Conservation (phyloP, 2,329 filamentous ascomycete genomes). For the Pseudogymnoascus sp. region DNA sequence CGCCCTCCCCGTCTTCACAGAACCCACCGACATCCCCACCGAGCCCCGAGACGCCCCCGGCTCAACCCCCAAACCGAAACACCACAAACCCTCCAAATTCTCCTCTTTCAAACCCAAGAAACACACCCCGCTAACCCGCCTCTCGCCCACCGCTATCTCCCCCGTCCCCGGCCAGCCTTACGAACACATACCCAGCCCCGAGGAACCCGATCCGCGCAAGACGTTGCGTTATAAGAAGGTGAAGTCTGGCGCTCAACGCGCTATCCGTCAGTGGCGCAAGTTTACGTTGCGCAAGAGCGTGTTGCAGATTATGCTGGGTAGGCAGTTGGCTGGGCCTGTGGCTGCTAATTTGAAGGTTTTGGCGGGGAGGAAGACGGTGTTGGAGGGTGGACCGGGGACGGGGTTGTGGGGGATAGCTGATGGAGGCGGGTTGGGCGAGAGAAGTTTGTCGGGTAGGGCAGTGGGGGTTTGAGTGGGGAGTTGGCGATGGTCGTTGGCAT, state of each 20-base stretch:
- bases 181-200: background rate
- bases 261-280: slow-evolving; percentile 17
- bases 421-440: background rate
- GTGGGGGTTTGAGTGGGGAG: background rate
- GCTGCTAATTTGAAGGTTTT: slow-evolving; percentile 3
- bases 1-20: background rate
- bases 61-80: background rate
- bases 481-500: background rate
- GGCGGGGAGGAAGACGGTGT: background rate
- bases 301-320: slow-evolving; percentile 23
- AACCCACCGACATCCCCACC: background rate
- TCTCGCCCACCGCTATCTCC: background rate
- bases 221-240: background rate
- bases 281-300: slow-evolving; percentile 21
- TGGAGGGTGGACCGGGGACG: background rate
- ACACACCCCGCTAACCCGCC: background rate
- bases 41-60: background rate
- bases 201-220: background rate
- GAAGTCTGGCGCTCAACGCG: background rate
- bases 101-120: background rate
- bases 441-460: background rate
- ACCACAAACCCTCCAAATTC: background rate
- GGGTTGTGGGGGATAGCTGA: slow-evolving; percentile 3
- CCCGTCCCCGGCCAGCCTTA: background rate
- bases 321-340: slow-evolving; percentile 23